Evolutionary conservation across 257 asterid genomes (phyloP).

Genomic region (Catharanthus roseus): DNA sequence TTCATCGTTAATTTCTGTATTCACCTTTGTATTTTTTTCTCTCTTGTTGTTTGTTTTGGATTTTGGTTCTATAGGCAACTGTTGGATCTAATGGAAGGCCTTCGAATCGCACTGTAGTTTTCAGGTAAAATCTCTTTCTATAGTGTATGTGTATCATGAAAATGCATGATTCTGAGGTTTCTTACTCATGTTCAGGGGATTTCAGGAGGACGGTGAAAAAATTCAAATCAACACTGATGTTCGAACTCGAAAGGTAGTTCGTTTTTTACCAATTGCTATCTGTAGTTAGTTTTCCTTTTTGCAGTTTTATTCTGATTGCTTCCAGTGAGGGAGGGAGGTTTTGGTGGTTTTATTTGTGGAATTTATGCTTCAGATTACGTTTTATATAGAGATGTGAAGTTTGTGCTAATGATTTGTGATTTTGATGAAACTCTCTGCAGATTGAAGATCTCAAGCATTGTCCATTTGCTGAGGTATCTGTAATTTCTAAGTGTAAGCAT

Average conservation of each 20-base stretch:
- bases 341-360: neutral
- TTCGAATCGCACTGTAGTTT: conserved; percentile 95
- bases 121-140: conserved; percentile 44
- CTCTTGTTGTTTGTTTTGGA: neutral
- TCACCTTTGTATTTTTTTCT: neutral
- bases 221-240: conserved; percentile 78
- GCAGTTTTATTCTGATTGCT: neutral
- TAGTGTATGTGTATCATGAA: neutral
- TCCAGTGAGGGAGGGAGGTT: neutral
- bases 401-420: neutral
- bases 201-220: conserved; percentile 59
- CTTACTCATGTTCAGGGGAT: conserved; percentile 46
- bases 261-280: neutral
- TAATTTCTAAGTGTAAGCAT: neutral
- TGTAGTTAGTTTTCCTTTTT: neutral
- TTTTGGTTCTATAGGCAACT: conserved; percentile 76
- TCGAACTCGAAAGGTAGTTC: conserved; percentile 71
- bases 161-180: neutral
- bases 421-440: conserved; percentile 36
- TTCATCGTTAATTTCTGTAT: neutral
- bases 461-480: conserved; percentile 71
- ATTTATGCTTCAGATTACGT: conserved; percentile 4
- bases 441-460: conserved; percentile 77
- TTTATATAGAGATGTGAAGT: neutral
- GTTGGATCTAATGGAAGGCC: conserved; percentile 60